phyloP scores from a whole-genome alignment of 2,329 filamentous ascomycete genomes.

The Ophiostoma angusticollis region DNA sequence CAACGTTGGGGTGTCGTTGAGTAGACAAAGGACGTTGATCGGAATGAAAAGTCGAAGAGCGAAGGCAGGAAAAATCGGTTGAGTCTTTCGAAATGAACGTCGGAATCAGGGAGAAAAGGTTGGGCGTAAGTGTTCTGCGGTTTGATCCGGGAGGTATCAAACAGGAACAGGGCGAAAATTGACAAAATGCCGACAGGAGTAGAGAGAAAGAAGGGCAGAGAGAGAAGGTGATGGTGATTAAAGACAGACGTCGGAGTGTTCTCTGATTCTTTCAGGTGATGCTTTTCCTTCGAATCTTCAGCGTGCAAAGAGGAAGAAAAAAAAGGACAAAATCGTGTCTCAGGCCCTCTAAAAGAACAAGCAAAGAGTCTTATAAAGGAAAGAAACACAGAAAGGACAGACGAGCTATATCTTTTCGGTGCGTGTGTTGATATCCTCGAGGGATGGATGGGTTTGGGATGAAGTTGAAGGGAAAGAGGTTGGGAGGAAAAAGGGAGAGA shows the following conservation, averaged over 20 bases:
- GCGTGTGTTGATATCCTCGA: slow-evolving; percentile 20
- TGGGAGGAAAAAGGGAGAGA: slow-evolving; percentile 12
- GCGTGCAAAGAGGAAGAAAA: slow-evolving; percentile 11
- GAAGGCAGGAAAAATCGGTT: slow-evolving; percentile 1
- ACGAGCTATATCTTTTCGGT: slow-evolving; percentile 17
- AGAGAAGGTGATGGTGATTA: slow-evolving; percentile 1
- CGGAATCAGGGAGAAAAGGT: slow-evolving; percentile 2
- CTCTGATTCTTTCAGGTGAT: slow-evolving; percentile 1
- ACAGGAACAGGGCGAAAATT: background rate
- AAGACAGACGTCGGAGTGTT: slow-evolving; percentile 1
- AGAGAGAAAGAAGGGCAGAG: slow-evolving; percentile 1
- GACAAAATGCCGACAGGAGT: background rate
- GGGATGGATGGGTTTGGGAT: slow-evolving; percentile 13
- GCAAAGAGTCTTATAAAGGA: slow-evolving; percentile 32
- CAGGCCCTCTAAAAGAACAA: slow-evolving; percentile 29
- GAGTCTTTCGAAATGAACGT: slow-evolving; percentile 10
- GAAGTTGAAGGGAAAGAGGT: slow-evolving; percentile 15
- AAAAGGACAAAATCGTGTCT: slow-evolving; percentile 19
- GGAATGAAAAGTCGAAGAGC: slow-evolving; percentile 2
- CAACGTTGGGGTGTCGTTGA: slow-evolving; percentile 12
- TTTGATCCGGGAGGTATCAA: background rate
- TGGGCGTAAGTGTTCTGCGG: too few relatives aligned
- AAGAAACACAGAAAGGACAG: slow-evolving; percentile 26
- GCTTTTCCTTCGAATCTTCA: slow-evolving; percentile 6
- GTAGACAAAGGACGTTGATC: background rate